A percentile compares a stretch with the other conserved stretches of the same genome.
phyloP scores from a whole-genome alignment of 495 filamentous ascomycete genomes.

The Penicillium crystallinum region DNA sequence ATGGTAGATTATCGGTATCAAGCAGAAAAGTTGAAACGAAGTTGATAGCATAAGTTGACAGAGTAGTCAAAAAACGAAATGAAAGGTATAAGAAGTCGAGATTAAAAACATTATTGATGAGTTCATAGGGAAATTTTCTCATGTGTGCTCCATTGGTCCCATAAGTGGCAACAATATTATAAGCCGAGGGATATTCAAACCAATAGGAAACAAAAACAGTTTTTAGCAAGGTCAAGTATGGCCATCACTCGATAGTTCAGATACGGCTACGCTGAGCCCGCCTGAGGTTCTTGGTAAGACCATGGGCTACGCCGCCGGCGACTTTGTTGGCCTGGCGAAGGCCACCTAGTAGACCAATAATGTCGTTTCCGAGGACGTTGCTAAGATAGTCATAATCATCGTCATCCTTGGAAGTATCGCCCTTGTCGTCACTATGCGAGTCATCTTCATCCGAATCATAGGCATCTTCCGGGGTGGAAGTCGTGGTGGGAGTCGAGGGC shows the following conservation, averaged over 20 bases:
- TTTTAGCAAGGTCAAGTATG: neutral
- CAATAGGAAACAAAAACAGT: no score
- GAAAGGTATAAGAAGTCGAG: no score
- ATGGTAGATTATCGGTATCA: no score
- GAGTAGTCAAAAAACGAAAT: no score
- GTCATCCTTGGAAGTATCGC: neutral
- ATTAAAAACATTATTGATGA: no score
- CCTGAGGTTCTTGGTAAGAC: conserved; percentile 1
- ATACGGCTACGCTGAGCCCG: neutral
- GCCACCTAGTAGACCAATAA: conserved; percentile 17
- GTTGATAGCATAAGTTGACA: no score
- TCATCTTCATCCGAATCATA: neutral
- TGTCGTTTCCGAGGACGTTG: conserved; percentile 9
- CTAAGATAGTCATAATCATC: neutral
- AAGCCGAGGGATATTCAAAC: no score
- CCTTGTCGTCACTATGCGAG: neutral
- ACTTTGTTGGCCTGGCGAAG: conserved; percentile 14
- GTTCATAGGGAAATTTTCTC: no score
- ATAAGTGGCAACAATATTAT: no score
- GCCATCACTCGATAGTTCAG: neutral
- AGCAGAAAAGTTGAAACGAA: no score
- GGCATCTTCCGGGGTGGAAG: no score
- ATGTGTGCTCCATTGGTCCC: no score
- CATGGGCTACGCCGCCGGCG: conserved; percentile 4
- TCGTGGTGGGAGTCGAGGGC: conserved; percentile 5